Conservation (phyloP, 345 rosid genomes). For the Erodium maritimum region DNA sequence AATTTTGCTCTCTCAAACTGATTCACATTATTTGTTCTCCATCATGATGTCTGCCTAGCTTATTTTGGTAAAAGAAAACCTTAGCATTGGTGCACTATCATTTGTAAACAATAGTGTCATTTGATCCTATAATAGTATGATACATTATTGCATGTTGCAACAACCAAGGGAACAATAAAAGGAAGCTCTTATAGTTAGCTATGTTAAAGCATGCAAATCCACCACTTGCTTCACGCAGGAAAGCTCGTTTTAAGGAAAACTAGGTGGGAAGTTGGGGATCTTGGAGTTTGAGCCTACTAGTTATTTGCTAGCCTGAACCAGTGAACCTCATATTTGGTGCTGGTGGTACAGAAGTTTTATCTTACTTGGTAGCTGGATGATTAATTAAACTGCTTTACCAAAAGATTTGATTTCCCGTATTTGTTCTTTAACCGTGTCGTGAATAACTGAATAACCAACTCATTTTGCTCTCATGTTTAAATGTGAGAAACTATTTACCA, state of each 20-base stretch:
- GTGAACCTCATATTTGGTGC: not conserved
- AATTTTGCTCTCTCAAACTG: no score
- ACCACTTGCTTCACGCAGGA: no score
- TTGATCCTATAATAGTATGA: not conserved
- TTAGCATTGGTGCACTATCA: not conserved
- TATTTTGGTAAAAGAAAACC: no score
- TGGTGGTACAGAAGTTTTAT: not conserved
- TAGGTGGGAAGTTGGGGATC: not conserved
- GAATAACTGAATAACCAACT: not conserved
- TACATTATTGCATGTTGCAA: not conserved
- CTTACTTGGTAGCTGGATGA: not conserved
- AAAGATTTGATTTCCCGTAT: not conserved
- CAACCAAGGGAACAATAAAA: no score
- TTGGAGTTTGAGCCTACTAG: not conserved
- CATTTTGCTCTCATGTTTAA: not conserved
- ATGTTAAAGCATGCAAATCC: no score
- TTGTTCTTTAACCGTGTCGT: not conserved
- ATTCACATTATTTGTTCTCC: no score
- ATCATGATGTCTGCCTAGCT: no score
- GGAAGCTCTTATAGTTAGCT: no score
- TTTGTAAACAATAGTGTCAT: not conserved
- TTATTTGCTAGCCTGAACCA: not conserved
- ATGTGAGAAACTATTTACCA: not conserved
- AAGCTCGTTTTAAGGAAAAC: not conserved
- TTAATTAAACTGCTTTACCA: not conserved